Evolutionary conservation across 345 rosid species (phyloP), one percentile per base, ranked within the genome.

Genomic region (Clausena lansium): DNA sequence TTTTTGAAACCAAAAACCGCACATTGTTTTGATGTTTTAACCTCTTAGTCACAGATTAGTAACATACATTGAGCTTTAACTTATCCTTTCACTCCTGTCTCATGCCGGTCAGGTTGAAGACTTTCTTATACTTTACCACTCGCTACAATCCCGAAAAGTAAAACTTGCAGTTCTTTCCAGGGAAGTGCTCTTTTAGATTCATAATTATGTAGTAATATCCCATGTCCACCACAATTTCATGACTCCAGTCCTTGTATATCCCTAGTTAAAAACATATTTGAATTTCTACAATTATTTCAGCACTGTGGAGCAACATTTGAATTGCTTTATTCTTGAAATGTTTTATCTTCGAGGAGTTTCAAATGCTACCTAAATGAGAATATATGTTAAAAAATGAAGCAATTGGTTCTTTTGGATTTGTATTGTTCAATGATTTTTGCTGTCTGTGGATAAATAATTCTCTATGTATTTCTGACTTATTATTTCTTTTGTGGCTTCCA

Each of bases 401-500:
- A 33, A 22, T 54, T 70, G 54, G 30, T 36, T 72, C 7, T 8
- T 58, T 58, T 57, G 14, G 65, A 36, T 36, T 59, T 59, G 30
- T 20, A 58, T 71, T 71, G 22, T 54, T 32, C 33, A 30, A 32
- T 20, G 54, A 17, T 28, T 71, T 28, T 73, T 38, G 5, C 10
- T 36, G 50, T 39, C 24, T 4, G 6, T 22, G 38, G 28, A 65
- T 50, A 7, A 36, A 33, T n/a, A 6, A 5, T 24, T 54, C 8
- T 64, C 5, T 22, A 54, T 72, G 4, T 67, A 11, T 73, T 7
- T 58, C 39, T 55, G 22, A 35, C 41, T 22, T 57, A 30, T 75
- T 36, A 35, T 27, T 52, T 28, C 50, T 11, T 41, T 58, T 60
- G 32, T 73, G 76, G 9, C 55, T 69, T n/a, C 58, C 86, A 94